Evolutionary conservation across 169 alveolate genomes (phyloP), one percentile per base, ranked within the genome.

Genomic region (Plasmodium inui): DNA sequence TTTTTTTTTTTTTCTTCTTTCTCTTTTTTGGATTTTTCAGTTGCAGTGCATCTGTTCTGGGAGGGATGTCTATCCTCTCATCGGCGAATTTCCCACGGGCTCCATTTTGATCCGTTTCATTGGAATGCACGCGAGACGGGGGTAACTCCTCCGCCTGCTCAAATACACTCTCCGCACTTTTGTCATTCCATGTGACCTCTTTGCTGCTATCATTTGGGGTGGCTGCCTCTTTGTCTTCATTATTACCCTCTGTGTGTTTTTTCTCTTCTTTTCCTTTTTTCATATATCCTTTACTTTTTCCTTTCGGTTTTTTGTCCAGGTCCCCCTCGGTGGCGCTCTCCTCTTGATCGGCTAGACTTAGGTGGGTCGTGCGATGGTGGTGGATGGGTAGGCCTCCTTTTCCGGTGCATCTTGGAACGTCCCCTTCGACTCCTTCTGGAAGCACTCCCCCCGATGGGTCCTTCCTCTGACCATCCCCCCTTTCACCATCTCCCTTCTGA

Each of bases 231-330:
- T 28, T 37, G n/a, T 19, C 53, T 30, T 84, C 73, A 22, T 34
- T 19, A 37, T 73, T 22, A 84, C 34, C 6, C 2, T 72, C 41
- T 46, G 32, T 22, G 46, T 84, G 19, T 46, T 61, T 73, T 84
- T 44, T 74, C 73, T 73, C 44, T 22, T 8, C 7, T 30, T 84
- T 71, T 72, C 30, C 41, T 84, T 84, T 84, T 30, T 44, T 74
- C 28, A 17, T 73, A 26, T 74, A 30, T 73, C 32, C 84, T 6
- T 84, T 53, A 41, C 26, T 73, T 41, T 84, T 34, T 72, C 19
- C 46, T n/a, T 73, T 46, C 17, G 12, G 0, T 9, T 74, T 39
- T 14, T 32, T 74, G 22, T 73, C 82, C 53, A 10, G 1, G 2
- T 73, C 82, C 37, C 53, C 37, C 7, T 73, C 17, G 28, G 30